Base-by-base conservation (phyloP, 768 basidiomycete genomes). In the Kwoniella dejecticola region DNA sequence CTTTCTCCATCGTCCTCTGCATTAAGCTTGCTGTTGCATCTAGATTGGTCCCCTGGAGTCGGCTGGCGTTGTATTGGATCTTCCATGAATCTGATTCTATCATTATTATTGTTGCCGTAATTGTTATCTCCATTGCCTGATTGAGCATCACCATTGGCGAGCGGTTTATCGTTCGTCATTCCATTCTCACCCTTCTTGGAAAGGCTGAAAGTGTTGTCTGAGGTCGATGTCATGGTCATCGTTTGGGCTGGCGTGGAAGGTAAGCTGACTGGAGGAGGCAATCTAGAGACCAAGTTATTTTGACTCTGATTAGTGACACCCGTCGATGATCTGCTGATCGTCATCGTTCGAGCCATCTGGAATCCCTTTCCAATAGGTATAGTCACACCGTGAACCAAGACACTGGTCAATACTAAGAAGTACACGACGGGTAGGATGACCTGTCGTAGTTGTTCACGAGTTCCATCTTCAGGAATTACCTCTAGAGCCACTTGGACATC, bases 401-500 rank as follows among this genome's bases (percentile, higher is more conserved):
- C 73, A 13, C 77, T 79, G 0, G 74, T 75, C 45, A 80, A 63
- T n/a, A 80, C 76, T 17, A 79, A 59, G 63, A 81, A 79, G 49
- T 78, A 76, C 8, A 79, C 78, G 23, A 81, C 71, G 11, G 81
- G 81, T 27, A 66, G 31, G 27, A 53, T 30, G 19, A 52, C 55
- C 31, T 67, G 40, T 21, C 78, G 69, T 0, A 80, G 64, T 10
- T 68, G 67, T 7, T 56, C 61, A 5, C 77, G 66, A 15, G 63
- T 62, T 8, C 58, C 61, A 7, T 79, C 74, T 17, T 76, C 77
- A 1, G 81, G 80, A 0, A 81, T 33, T 2, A 52, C 36, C 3
- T 79, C 63, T 1, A 79, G 63, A 0, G 80, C 80, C 2, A 81
- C 76, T 44, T 79, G 72, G 17, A 75, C 71, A 54, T 81, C 81